phyloP scores from a whole-genome alignment of 225 moss, liverwort and hornwort species.

The Bryum argenteum region DNA sequence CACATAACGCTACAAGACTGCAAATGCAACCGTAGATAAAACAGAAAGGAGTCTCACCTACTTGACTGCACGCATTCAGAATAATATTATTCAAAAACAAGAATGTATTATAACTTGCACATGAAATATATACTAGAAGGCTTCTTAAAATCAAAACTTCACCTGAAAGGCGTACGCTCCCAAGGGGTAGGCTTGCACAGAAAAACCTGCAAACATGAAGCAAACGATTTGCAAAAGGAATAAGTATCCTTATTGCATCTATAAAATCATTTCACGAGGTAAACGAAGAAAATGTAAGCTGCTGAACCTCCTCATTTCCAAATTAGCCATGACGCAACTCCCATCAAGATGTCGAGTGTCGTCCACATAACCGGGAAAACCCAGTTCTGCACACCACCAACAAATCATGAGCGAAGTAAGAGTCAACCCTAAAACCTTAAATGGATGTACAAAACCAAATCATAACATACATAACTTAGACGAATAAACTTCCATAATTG shows the following conservation, averaged over 20 bases:
- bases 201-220: conserved; percentile 71
- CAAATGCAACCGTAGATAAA: too few relatives aligned
- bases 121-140: too few relatives aligned
- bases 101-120: too few relatives aligned
- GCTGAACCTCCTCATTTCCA: conserved; percentile 80
- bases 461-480: not conserved
- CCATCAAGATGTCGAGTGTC: conserved; percentile 73
- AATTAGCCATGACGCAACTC: conserved; percentile 76
- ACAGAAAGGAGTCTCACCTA: too few relatives aligned
- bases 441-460: too few relatives aligned
- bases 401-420: conserved; percentile 16
- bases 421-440: too few relatives aligned
- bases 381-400: conserved; percentile 54
- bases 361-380: conserved; percentile 85
- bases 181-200: conserved; percentile 59
- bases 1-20: too few relatives aligned
- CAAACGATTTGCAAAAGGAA: too few relatives aligned
- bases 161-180: conserved; percentile 78
- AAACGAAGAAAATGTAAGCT: conserved; percentile 8
- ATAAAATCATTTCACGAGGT: conserved; percentile 10
- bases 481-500: too few relatives aligned
- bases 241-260: not conserved
- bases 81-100: too few relatives aligned
- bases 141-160: too few relatives aligned
- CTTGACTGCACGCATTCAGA: too few relatives aligned